Conservation (phyloP, 345 rosid species). For the Eucalyptus viminalis region DNA sequence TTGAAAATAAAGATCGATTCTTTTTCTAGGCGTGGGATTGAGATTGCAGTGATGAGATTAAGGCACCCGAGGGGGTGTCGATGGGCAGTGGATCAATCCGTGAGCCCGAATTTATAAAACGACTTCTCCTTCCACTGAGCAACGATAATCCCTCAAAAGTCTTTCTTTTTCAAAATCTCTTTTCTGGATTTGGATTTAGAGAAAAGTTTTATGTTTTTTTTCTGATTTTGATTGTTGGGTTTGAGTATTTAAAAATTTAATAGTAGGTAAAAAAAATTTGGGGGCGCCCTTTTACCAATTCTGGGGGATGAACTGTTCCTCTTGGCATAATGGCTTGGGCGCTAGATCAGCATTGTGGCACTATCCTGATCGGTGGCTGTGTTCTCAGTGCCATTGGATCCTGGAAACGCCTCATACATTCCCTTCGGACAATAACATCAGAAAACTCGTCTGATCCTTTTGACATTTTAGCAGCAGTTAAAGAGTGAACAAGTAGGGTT, state of each 20-base stretch:
- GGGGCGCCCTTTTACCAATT: slow-evolving; percentile 93
- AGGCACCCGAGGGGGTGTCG: slow-evolving; percentile 50
- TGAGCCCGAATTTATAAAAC: slow-evolving; percentile 52
- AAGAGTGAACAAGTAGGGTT: background rate
- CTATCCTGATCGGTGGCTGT: slow-evolving; percentile 54
- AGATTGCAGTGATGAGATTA: slow-evolving; percentile 61
- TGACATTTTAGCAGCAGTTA: background rate
- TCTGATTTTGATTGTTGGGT: background rate
- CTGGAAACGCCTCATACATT: slow-evolving; percentile 77
- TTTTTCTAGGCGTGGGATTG: background rate
- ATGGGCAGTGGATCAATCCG: slow-evolving; percentile 85
- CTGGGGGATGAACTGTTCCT: slow-evolving; percentile 61
- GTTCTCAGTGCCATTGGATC: slow-evolving; percentile 29
- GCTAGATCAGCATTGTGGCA: slow-evolving; percentile 42
- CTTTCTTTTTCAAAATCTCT: background rate
- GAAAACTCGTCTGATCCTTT: background rate
- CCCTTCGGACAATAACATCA: background rate
- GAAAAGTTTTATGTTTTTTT: background rate
- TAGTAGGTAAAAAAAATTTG: background rate
- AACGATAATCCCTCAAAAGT: background rate
- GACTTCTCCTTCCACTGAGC: slow-evolving; percentile 99
- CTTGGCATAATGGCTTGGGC: slow-evolving; percentile 88
- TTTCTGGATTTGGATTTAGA: background rate
- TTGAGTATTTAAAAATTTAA: background rate
- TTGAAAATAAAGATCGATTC: background rate